phyloP scores from a whole-genome alignment of 768 basidiomycete genomes.

The Polyporus arcularius region DNA sequence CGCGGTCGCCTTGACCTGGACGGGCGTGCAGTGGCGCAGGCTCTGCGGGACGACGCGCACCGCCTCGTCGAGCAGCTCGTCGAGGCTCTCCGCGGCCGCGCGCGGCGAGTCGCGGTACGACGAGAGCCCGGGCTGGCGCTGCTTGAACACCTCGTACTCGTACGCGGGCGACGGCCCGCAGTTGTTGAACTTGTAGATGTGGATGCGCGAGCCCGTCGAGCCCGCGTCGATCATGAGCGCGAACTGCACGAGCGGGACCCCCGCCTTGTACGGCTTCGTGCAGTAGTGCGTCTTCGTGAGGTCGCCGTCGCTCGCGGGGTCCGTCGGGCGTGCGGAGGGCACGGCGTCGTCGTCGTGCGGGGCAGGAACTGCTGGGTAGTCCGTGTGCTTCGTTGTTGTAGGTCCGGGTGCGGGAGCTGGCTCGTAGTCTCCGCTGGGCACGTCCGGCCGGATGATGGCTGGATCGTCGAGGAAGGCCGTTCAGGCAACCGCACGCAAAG shows the following conservation, averaged over 20 bases:
- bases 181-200: constrained; percentile 98
- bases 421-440: constrained; percentile 4
- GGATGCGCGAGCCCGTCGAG: constrained; percentile 95
- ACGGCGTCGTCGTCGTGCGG: constrained; percentile 20
- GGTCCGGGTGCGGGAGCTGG: constrained; percentile 4
- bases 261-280: constrained; percentile 49
- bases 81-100: constrained; percentile 77
- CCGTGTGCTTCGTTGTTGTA: neutral
- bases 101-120: constrained; percentile 55
- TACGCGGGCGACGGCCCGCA: constrained; percentile 73
- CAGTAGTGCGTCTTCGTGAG: constrained; percentile 75
- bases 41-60: constrained; percentile 69
- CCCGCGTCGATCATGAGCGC: constrained; percentile 98
- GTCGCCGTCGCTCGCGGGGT: constrained; percentile 76
- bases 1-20: constrained; percentile 93
- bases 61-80: constrained; percentile 81
- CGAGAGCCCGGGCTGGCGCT: constrained; percentile 80
- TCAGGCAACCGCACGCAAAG: neutral
- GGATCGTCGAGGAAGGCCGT: neutral
- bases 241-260: constrained; percentile 75
- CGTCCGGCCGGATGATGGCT: constrained; percentile 19
- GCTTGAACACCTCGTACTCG: constrained; percentile 93
- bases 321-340: constrained; percentile 41
- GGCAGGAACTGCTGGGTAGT: constrained; percentile 1
- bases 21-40: constrained; percentile 73